phyloP scores from a whole-genome alignment of 192 early-diverging fungal species.

The Coemansia sp. region DNA sequence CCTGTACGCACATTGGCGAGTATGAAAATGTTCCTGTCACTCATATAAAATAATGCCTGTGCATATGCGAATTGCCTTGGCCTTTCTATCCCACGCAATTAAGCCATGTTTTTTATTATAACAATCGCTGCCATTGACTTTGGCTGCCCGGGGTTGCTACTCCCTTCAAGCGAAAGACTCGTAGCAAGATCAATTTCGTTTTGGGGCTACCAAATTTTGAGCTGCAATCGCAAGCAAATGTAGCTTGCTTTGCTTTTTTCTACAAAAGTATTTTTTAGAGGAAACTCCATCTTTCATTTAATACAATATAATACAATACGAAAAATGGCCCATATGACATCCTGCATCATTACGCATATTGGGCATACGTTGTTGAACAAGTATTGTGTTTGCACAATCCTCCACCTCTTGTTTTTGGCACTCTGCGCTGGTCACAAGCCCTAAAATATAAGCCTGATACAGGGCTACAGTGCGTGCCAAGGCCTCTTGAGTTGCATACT shows the following conservation, averaged over 20 bases:
- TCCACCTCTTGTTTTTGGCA: neutral
- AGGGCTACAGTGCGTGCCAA: neutral
- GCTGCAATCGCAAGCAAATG: neutral
- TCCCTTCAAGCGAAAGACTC: neutral
- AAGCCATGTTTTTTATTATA: neutral
- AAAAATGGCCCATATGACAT: neutral
- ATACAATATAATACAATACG: neutral
- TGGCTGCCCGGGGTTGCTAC: neutral
- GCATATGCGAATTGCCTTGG: neutral
- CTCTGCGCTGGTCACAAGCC: neutral
- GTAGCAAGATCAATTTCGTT: neutral
- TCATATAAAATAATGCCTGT: neutral
- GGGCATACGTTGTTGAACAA: neutral
- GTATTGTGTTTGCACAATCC: neutral
- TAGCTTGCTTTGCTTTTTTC: neutral
- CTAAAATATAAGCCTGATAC: neutral
- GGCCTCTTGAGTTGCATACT: neutral
- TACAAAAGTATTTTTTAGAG: neutral
- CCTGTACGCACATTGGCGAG: neutral
- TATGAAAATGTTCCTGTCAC: conserved; percentile 2
- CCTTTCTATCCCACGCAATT: neutral
- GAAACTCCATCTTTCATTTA: neutral
- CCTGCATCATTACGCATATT: neutral
- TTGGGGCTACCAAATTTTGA: neutral
- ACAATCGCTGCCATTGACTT: neutral